Base-by-base conservation (phyloP, 2,329 filamentous ascomycete genomes). In the Drechslerella dactyloides region DNA sequence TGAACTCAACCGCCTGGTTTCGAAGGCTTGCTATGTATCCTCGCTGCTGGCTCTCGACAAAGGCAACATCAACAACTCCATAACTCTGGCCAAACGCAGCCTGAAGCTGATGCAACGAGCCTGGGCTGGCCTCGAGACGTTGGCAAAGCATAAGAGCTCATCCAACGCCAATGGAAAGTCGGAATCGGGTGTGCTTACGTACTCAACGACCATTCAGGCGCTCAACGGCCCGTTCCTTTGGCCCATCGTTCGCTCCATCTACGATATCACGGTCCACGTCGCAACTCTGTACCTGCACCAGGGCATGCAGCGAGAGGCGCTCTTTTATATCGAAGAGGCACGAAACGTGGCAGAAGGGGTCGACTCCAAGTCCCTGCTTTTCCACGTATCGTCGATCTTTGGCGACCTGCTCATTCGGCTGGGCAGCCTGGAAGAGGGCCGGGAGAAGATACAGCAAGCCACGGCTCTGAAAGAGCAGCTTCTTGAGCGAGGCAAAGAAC, bases 291-390 rank as follows among this genome's bases (percentile, higher is more conserved):
- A 93, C 75, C 87, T 89, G 0, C 89, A 96, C 74, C 85, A 94
- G 74, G 94, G 94, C 27, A 85, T 96, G 80, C 91, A 92, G 74
- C 88, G 91, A 70, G 93, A 97, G 78, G 93, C 93, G 1, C 81
- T 93, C 0, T 94, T 93, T 78, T 96, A 96, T 75, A 88, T 89
- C 1, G 89, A 97, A 75, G 90, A 94, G 76, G 92, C 92, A 0
- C 83, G 89, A 60, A 91, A 89, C 76, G 85, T 96, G 69, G 90
- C 90, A 21, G 83, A 84, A 68, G 86, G 85, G n/a, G 85, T 90
- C 7, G 82, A 85, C 53, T 87, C 89, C 0, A 82, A 85, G 37
- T 83, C 87, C 11, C 80, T 84, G 1, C 78, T 82, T 27, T 79
- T 82, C 19, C 80, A 82, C 42, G 82, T 82, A 51, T 79, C 82